Evolutionary conservation across 371 early-diverging fungal species (phyloP).

Genomic region (Mucor irregularis): DNA sequence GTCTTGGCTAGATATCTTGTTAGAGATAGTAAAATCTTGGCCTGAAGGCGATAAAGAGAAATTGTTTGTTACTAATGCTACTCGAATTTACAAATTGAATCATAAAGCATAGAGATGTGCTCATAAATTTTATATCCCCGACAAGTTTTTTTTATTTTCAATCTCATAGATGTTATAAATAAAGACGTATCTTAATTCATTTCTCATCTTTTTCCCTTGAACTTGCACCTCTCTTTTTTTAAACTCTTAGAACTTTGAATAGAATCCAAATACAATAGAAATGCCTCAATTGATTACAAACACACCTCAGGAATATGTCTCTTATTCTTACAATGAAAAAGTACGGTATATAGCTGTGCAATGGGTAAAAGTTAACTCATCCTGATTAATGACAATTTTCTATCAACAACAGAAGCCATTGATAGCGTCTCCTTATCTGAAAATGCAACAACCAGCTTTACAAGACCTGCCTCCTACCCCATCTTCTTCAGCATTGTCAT

Average conservation of each 20-base stretch:
- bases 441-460: neutral
- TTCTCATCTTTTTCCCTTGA: neutral
- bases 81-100: constrained; percentile 15
- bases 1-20: constrained; percentile 32
- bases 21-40: constrained; percentile 29
- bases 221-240: neutral
- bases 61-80: constrained; percentile 42
- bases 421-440: neutral
- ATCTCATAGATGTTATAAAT: too few species aligned
- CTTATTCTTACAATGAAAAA: neutral
- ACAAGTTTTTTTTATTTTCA: neutral
- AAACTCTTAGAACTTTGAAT: too few species aligned
- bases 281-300: neutral
- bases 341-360: too few species aligned
- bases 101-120: neutral
- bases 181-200: neutral
- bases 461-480: constrained; percentile 17
- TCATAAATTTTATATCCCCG: constrained; percentile 1
- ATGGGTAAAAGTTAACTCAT: too few species aligned
- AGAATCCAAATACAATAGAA: too few species aligned
- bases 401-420: neutral
- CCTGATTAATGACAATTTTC: too few species aligned
- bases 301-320: neutral
- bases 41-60: constrained; percentile 33
- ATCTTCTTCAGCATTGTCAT: constrained; percentile 11